Evolutionary conservation across 202 grass and related monocot species (phyloP).

Genomic region (Elaeis oleifera): DNA sequence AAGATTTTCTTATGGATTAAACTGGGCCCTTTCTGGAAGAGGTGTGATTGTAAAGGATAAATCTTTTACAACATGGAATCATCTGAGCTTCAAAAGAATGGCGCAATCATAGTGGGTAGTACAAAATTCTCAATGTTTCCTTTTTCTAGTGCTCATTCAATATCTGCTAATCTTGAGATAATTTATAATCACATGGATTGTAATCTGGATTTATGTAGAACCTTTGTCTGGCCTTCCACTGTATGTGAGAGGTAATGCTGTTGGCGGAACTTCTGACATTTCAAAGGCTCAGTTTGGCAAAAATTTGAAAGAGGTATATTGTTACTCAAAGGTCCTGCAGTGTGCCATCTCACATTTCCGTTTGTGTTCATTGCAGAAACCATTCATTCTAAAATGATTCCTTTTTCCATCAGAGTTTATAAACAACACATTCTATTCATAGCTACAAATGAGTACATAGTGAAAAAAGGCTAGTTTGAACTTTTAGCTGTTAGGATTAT

Average conservation of each 20-base stretch:
- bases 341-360: background rate
- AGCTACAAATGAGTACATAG: too few relatives aligned
- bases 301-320: conserved; percentile 62
- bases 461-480: background rate
- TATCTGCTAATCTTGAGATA: background rate
- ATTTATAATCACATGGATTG: conserved; percentile 4
- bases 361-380: too few relatives aligned
- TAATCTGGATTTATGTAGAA: conserved; percentile 34
- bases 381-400: too few relatives aligned
- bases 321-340: background rate
- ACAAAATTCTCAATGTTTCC: background rate
- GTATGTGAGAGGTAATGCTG: conserved; percentile 62
- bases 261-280: conserved; percentile 29
- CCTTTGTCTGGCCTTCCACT: conserved; percentile 51
- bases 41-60: conserved; percentile 70
- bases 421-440: too few relatives aligned
- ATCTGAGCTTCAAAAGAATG: conserved; percentile 59
- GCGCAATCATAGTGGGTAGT: conserved; percentile 41
- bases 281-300: conserved; percentile 73
- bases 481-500: background rate
- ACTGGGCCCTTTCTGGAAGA: conserved; percentile 58
- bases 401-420: too few relatives aligned
- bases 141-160: background rate
- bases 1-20: conserved; percentile 56
- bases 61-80: conserved; percentile 58